phyloP scores from a whole-genome alignment of 805 yeast species.

The Sugiyamaella lignohabitans region DNA sequence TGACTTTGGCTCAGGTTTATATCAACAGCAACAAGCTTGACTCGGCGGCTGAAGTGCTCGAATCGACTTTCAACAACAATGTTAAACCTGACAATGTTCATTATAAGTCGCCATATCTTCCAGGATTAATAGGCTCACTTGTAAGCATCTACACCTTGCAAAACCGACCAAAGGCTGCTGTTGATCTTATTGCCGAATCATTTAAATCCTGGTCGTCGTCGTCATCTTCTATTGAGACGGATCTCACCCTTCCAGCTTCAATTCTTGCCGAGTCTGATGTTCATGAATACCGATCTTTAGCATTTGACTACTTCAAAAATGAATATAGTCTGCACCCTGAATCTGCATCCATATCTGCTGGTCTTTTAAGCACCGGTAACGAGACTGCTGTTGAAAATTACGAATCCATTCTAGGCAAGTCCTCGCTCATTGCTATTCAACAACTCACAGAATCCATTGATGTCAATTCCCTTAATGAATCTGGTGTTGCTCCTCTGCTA shows the following conservation, averaged over 20 bases:
- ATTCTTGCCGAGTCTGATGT: conserved; percentile 35
- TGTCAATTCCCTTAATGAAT: conserved; percentile 20
- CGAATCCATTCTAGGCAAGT: conserved; percentile 15
- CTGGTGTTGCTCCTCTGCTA: conserved; percentile 23
- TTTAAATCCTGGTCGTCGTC: conserved; percentile 23
- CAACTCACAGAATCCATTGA: conserved; percentile 24
- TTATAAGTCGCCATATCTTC: conserved; percentile 23
- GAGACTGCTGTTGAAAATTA: conserved; percentile 13
- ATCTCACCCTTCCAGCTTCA: conserved; percentile 30
- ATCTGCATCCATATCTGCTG: conserved; percentile 10
- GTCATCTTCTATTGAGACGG: neutral
- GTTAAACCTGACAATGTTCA: conserved; percentile 2
- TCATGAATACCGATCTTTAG: conserved; percentile 21
- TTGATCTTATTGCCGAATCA: conserved; percentile 31
- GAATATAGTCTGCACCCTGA: conserved; percentile 10
- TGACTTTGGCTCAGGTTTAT: conserved; percentile 28
- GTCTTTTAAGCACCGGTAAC: conserved; percentile 22
- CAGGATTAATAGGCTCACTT: conserved; percentile 47
- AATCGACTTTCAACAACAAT: conserved; percentile 7
- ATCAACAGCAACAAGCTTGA: conserved; percentile 14
- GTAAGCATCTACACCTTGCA: conserved; percentile 44
- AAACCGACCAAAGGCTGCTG: conserved; percentile 34
- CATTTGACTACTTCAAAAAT: conserved; percentile 29
- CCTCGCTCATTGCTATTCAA: conserved; percentile 9
- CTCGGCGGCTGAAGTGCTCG: conserved; percentile 26